Evolutionary conservation across 768 basidiomycete genomes (phyloP).

Genomic region (Kwoniella mangroviensis): DNA sequence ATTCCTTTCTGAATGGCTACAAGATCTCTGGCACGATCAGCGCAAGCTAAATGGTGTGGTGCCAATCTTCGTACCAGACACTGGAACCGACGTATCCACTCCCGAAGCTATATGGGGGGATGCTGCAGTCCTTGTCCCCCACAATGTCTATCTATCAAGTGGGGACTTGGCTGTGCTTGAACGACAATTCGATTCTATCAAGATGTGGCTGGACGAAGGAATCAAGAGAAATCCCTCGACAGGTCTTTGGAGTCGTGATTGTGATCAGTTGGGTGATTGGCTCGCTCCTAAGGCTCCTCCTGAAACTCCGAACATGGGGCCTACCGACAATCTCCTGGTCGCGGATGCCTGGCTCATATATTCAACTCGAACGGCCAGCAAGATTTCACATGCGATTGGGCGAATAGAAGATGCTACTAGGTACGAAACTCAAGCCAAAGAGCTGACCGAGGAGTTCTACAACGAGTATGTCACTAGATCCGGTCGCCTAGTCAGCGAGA

Average conservation of each 20-base stretch:
- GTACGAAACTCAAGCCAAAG: constrained; percentile 20
- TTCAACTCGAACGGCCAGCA: constrained; percentile 7
- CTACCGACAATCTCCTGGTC: constrained; percentile 23
- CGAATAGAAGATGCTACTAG: background rate
- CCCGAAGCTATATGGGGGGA: constrained; percentile 49
- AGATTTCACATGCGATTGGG: background rate
- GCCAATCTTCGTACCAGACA: constrained; percentile 44
- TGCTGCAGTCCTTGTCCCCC: constrained; percentile 42
- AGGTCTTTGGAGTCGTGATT: constrained; percentile 31
- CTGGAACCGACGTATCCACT: constrained; percentile 15
- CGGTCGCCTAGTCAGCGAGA: constrained; percentile 42
- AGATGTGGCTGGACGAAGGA: constrained; percentile 49
- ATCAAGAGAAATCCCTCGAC: constrained; percentile 27
- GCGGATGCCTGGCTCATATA: constrained; percentile 27
- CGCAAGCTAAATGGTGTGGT: constrained; percentile 31
- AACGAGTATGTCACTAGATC: constrained; percentile 41
- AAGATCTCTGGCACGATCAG: constrained; percentile 48
- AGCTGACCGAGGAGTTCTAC: constrained; percentile 34
- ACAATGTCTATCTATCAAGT: constrained; percentile 38
- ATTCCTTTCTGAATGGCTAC: constrained; percentile 46
- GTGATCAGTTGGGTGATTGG: constrained; percentile 50
- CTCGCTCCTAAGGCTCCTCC: constrained; percentile 45
- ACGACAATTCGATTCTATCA: constrained; percentile 44
- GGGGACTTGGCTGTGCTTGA: constrained; percentile 39
- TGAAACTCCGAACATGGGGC: constrained; percentile 27